These are phyloP conservation scores for Coemansia sp. DNA, from an alignment of 192 early-diverging fungal species.

Conservation along the genomic window DNA sequence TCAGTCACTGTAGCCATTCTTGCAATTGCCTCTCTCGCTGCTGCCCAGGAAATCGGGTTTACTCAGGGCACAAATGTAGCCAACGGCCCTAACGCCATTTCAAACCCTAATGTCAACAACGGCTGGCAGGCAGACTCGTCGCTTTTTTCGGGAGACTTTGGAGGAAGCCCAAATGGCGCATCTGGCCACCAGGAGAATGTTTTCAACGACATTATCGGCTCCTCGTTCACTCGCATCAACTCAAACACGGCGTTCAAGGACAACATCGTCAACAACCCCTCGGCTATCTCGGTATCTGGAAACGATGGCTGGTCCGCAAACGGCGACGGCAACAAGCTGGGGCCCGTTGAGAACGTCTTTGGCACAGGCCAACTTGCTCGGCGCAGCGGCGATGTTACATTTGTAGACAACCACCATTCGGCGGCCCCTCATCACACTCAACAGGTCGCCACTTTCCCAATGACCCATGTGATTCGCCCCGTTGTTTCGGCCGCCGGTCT, in stretches of 20 bases:
- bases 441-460: conserved; percentile 1
- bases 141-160: conserved; percentile 10
- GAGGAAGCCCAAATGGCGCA: neutral
- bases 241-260: conserved; percentile 43
- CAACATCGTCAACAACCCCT: conserved; percentile 50
- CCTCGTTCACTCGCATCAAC: conserved; percentile 40
- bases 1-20: conserved; percentile 22
- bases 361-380: conserved; percentile 11
- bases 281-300: conserved; percentile 17
- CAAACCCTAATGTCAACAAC: conserved; percentile 49
- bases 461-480: conserved; percentile 5
- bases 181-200: conserved; percentile 1
- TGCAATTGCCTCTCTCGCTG: conserved; percentile 14
- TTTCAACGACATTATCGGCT: conserved; percentile 42
- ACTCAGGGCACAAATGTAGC: conserved; percentile 27
- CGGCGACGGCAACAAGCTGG: conserved; percentile 37
- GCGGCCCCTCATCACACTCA: neutral
- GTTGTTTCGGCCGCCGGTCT: conserved; percentile 3
- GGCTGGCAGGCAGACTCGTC: conserved; percentile 46
- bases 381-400: conserved; percentile 38
- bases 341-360: conserved; percentile 42
- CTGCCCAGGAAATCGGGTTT: conserved; percentile 42
- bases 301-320: conserved; percentile 50
- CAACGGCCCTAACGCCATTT: conserved; percentile 37
- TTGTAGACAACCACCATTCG: conserved; percentile 45